Percentiles rank a stretch among this genome's conserved stretches.
phyloP scores from a whole-genome alignment of 73 alveolate genomes.

The Paramecium octaurelia region DNA sequence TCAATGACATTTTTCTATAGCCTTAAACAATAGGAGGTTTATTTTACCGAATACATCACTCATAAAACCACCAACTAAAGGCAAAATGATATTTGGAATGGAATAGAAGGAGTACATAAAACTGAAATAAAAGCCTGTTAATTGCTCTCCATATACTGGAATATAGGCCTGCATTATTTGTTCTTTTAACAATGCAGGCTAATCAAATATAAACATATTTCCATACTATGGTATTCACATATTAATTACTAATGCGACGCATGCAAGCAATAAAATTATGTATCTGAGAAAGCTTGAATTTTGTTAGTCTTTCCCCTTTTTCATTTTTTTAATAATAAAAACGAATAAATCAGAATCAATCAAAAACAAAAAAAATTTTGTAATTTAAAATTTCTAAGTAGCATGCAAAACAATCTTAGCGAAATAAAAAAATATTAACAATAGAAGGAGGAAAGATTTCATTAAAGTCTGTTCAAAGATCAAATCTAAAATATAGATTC shows the following conservation, averaged over 20 bases:
- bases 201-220: conserved; percentile 49
- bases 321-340: not conserved
- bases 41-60: conserved; percentile 51
- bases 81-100: conserved; percentile 54
- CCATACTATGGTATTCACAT: conserved; percentile 28
- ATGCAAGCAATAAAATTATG: not conserved
- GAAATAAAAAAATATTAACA: not conserved
- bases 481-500: not conserved
- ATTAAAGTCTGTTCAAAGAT: not conserved
- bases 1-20: conserved; percentile 36
- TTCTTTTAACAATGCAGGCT: conserved; percentile 57
- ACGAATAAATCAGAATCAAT: conserved; percentile 8
- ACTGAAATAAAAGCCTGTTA: conserved; percentile 37
- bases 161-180: conserved; percentile 32
- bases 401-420: not conserved
- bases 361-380: not conserved
- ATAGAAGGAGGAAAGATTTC: not conserved
- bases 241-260: not conserved
- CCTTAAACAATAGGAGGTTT: conserved; percentile 42
- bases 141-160: conserved; percentile 48
- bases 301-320: not conserved
- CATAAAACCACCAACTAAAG: conserved; percentile 57
- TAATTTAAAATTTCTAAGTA: not conserved
- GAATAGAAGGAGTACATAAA: conserved; percentile 52
- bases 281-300: not conserved